phyloP scores from a whole-genome alignment of 768 basidiomycete genomes.

The Albatrellus ellisii region DNA sequence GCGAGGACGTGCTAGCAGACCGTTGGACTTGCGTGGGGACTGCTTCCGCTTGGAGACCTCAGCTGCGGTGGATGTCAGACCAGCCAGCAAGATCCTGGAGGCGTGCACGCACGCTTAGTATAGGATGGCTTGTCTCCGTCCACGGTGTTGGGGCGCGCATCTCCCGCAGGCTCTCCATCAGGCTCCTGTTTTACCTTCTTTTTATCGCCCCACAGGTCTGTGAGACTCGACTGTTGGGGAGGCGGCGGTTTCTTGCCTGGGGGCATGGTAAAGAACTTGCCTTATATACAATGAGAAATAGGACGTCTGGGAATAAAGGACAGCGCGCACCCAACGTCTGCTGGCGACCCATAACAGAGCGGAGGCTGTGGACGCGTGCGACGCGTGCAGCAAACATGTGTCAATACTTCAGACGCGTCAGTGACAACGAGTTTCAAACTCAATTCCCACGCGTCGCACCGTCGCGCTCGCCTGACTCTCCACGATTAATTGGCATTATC shows the following conservation, averaged over 20 bases:
- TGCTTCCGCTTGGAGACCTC: constrained; percentile 8
- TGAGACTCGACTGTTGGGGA: constrained; percentile 67
- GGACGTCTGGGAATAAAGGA: background rate
- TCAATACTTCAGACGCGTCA: constrained; percentile 4
- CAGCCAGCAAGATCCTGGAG: background rate
- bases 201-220: constrained; percentile 59
- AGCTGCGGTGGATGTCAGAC: background rate
- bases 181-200: constrained; percentile 20
- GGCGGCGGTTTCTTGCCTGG: constrained; percentile 45
- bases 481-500: no score
- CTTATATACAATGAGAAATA: constrained; percentile 22
- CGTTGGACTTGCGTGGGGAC: background rate
- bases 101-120: background rate
- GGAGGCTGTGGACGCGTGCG: background rate
- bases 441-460: background rate
- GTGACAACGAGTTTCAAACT: background rate
- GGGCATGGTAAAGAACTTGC: constrained; percentile 71
- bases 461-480: no score
- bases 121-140: background rate
- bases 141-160: background rate
- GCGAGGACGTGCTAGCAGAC: background rate
- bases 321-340: constrained; percentile 46
- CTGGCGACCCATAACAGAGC: constrained; percentile 46
- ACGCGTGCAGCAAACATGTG: constrained; percentile 17
- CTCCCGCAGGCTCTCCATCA: background rate